Evolutionary conservation across 2,329 filamentous ascomycete species (phyloP), one percentile per base, ranked within the genome.

Genomic region (Alternaria rosae): DNA sequence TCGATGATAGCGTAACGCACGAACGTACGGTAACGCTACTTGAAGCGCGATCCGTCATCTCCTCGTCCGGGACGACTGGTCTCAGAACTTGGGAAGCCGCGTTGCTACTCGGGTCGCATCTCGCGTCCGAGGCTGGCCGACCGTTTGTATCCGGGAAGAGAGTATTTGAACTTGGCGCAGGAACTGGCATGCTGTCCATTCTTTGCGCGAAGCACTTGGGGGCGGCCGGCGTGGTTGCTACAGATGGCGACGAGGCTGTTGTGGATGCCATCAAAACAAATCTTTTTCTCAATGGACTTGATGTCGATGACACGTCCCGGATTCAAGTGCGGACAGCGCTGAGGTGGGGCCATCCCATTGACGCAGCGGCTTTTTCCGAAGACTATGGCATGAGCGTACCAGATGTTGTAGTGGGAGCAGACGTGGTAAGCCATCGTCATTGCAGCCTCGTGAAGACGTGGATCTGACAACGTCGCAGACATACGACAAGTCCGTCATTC

Each of bases 11-110:
- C 45, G 64, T 13, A 61, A 57, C 63, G 55, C 57, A 64, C 43
- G 74, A 76, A 38, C 62, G 64, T 42, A 73, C 76, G 26, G 85
- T 93, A 59, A 91, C 88, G 1, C 81, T 93, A 2, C 84, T 91
- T 13, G 92, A 94, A 79, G 88, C 89, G 30, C 86, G 88, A 3
- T 85, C 85, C 28, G 84, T 94, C 26, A 87, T 94, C 50, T 88
- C 91, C 2, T 89, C 89, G 3, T 85, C 85, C 0, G 91, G 91
- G 1, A 93, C 91, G 1, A 94, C 92, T 0, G 92, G 92, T 1
- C 84, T 92, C 23, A 86, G 92, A 32, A 94, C 92, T 0, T 95
- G 92, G 92, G 92, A 94, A 76, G 92, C 92, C 1, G 88, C 91
- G 2, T 81, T 94, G 9, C 90, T 93, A 68, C 83, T 94, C 0